phyloP scores from a whole-genome alignment of 225 moss, liverwort and hornwort genomes.

The Pseudoscleropodium purum region DNA sequence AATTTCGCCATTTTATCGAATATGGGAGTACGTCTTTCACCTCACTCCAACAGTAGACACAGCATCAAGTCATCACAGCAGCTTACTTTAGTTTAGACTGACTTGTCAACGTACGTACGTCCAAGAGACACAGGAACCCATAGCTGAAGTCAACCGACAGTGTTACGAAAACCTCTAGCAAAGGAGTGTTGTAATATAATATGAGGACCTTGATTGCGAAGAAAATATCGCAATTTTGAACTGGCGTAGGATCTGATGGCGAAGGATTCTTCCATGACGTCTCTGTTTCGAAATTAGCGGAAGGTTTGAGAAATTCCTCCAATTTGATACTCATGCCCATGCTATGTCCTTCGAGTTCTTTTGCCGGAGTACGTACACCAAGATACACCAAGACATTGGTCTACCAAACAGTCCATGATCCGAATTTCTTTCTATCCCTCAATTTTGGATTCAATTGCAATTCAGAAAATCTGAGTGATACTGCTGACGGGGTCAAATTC shows the following conservation, averaged over 20 bases:
- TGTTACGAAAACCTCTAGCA: background rate
- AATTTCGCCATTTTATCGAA: background rate
- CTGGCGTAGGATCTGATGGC: background rate
- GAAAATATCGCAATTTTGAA: background rate
- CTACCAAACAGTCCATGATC: background rate
- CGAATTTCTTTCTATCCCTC: background rate
- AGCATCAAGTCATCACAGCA: background rate
- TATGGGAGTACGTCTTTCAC: background rate
- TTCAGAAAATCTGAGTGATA: no score
- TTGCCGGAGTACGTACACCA: background rate
- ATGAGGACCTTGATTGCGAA: background rate
- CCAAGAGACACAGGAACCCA: background rate
- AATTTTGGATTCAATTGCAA: background rate
- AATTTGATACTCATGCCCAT: background rate
- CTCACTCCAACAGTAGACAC: background rate
- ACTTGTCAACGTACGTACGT: background rate
- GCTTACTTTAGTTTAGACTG: background rate
- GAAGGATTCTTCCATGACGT: background rate
- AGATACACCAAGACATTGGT: background rate
- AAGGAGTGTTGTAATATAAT: background rate
- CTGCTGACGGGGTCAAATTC: background rate
- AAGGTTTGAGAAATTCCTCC: background rate
- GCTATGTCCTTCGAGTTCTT: background rate
- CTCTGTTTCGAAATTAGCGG: background rate
- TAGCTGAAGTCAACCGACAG: background rate